Conservation (phyloP, 1,139 yeast species). For the Pichia kudriavzevii region DNA sequence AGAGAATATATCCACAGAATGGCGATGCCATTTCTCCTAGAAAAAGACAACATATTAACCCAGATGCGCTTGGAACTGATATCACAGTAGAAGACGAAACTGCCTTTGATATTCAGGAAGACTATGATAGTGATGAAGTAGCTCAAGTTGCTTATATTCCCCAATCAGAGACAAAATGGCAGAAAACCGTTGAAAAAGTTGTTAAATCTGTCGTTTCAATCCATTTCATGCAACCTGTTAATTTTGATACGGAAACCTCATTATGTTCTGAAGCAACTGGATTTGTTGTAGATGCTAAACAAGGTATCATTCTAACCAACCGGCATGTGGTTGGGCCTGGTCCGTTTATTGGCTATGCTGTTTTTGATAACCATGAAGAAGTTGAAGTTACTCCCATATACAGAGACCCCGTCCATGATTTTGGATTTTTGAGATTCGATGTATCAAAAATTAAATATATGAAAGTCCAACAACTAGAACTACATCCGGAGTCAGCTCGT, state of each 20-base stretch:
- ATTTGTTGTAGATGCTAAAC: conserved; percentile 78
- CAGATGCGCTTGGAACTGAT: not conserved
- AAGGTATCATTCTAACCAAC: conserved; percentile 82
- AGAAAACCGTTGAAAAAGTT: conserved; percentile 69
- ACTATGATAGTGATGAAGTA: conserved; percentile 2
- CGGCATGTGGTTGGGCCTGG: conserved; percentile 96
- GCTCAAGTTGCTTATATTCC: conserved; percentile 11
- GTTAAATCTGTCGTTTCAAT: conserved; percentile 84
- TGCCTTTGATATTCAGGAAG: conserved; percentile 7
- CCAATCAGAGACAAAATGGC: conserved; percentile 46
- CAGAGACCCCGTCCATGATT: conserved; percentile 82
- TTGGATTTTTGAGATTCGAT: conserved; percentile 72
- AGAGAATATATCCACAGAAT: no score
- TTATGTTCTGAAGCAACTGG: conserved; percentile 90
- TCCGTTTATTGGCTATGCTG: conserved; percentile 84
- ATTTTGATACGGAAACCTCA: conserved; percentile 80
- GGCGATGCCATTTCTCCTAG: no score
- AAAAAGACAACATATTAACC: not conserved
- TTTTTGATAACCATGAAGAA: conserved; percentile 92
- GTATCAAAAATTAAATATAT: conserved; percentile 68
- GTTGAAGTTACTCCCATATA: conserved; percentile 77
- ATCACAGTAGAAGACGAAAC: conserved; percentile 4
- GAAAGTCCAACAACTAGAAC: conserved; percentile 55
- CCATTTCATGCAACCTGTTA: conserved; percentile 79
- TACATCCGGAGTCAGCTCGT: conserved; percentile 75